phyloP scores from a whole-genome alignment of 768 basidiomycete species.

The Piloderma croceum region DNA sequence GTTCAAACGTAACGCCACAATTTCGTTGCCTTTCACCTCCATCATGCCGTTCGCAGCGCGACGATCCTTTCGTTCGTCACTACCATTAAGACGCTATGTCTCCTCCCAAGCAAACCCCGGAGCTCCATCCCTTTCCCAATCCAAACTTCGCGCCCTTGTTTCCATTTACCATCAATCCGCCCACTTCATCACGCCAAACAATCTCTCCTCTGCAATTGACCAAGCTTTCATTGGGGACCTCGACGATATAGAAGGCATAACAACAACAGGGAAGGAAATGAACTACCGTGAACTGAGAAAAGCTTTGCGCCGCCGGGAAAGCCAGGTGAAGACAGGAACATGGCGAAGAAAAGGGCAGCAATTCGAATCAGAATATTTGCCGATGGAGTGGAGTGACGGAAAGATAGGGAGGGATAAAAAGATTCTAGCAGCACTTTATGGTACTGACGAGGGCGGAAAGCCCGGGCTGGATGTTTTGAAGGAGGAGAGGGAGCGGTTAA shows the following conservation, averaged over 20 bases:
- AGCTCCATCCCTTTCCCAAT: conserved; percentile 6
- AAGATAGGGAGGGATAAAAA: not conserved
- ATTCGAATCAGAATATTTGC: not conserved
- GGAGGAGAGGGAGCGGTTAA: not conserved
- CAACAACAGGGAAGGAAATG: no score
- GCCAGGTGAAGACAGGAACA: no score
- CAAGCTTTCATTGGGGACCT: conserved; percentile 46
- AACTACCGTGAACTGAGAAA: no score
- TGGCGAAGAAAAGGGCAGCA: not conserved
- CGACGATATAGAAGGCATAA: no score
- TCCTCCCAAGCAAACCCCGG: not conserved
- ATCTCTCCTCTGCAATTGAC: conserved; percentile 60
- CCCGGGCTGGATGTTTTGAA: not conserved
- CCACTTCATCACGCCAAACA: conserved; percentile 66
- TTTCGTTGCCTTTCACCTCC: no score
- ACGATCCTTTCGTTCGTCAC: no score
- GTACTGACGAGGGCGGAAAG: not conserved
- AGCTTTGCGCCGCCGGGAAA: no score
- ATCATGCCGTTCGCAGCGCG: no score
- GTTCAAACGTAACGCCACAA: no score
- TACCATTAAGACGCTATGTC: no score
- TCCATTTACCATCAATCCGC: conserved; percentile 74
- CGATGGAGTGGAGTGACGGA: not conserved
- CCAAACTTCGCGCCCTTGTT: conserved; percentile 64
- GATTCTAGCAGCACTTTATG: not conserved